These are phyloP conservation scores for Hebeloma cylindrosporum DNA, from an alignment of 768 basidiomycete species.

Conservation along the genomic window DNA sequence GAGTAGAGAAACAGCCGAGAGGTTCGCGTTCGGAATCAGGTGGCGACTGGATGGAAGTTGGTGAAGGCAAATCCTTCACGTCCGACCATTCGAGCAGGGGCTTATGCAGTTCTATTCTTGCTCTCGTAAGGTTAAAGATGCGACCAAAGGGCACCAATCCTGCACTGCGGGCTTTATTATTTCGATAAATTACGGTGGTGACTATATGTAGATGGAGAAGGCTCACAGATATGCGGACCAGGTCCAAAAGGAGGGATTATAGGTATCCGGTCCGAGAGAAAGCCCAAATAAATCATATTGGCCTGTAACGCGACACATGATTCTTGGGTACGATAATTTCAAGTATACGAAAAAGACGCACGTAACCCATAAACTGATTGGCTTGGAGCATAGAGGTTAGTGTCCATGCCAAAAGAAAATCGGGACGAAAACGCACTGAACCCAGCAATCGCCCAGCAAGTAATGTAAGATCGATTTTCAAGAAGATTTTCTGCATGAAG, in stretches of 20 bases:
- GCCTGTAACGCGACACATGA: conserved; percentile 27
- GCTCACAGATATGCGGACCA: conserved; percentile 38
- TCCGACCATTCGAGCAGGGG: conserved; percentile 51
- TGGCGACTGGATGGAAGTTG: conserved; percentile 20
- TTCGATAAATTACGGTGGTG: not conserved
- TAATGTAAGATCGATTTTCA: conserved; percentile 52
- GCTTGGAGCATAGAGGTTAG: conserved; percentile 19
- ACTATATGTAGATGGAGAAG: not conserved
- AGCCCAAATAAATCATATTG: conserved; percentile 49
- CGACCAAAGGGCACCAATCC: conserved; percentile 39
- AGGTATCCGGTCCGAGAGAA: conserved; percentile 44
- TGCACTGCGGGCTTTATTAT: conserved; percentile 25
- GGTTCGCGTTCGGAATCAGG: conserved; percentile 16
- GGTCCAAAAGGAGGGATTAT: conserved; percentile 50
- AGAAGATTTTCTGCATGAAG: conserved; percentile 28
- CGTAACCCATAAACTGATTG: conserved; percentile 37
- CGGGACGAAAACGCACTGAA: conserved; percentile 42
- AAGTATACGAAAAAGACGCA: conserved; percentile 16
- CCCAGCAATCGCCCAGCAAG: conserved; percentile 55
- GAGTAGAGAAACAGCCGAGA: conserved; percentile 37
- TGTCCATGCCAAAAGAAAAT: no score
- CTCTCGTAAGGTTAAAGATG: conserved; percentile 41
- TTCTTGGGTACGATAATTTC: not conserved
- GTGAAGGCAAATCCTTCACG: conserved; percentile 37
- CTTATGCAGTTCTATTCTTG: conserved; percentile 33